Evolutionary conservation across 306 rosid species (phyloP), one percentile per base, ranked within the genome.

Genomic region (Hippophae rhamnoides): DNA sequence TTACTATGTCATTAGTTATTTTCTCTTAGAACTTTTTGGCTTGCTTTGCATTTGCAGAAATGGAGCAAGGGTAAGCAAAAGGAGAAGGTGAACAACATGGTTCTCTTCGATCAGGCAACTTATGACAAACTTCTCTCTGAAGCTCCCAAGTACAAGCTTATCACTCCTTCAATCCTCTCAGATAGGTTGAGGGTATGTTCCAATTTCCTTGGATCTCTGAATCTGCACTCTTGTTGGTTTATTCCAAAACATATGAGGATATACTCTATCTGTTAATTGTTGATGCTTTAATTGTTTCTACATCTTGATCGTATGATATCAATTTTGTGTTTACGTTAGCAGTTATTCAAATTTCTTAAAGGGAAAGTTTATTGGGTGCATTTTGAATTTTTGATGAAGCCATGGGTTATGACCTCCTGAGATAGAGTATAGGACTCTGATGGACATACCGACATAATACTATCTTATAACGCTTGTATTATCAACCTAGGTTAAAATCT

Each of bases 31-130:
- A 2, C 38, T 2, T 31, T 31, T 31, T 31, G 38, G 38, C 5
- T 31, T 31, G 38, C 38, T 31, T 31, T 18, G 5, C 10, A 9
- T 63, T 6, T 63, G 68, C 47, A 71, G 76, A 58, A 71, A 52
- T 71, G 71, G 67, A 71, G 76, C 48, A 71, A 71, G 57, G 76
- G 76, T 8, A 71, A 71, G 71, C 76, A 64, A 59, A 71, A 71
- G 62, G 76, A 71, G 66, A 65, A 71, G 56, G 76, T 71, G 9
- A 71, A 71, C 71, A 71, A 71, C 66, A 71, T 64, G 76, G 71
- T 71, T 11, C 44, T 71, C 41, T 71, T 71, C 45, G 71, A 71
- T 7, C 71, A 53, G 67, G 76, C 57, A 5, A 71, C 76, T 1
- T 71, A 65, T 26, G 76, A 71, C 62, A 71, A 71, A 66, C 76